Base-by-base conservation (phyloP, 129 eudicot genomes). In the Escallonia rubra region DNA sequence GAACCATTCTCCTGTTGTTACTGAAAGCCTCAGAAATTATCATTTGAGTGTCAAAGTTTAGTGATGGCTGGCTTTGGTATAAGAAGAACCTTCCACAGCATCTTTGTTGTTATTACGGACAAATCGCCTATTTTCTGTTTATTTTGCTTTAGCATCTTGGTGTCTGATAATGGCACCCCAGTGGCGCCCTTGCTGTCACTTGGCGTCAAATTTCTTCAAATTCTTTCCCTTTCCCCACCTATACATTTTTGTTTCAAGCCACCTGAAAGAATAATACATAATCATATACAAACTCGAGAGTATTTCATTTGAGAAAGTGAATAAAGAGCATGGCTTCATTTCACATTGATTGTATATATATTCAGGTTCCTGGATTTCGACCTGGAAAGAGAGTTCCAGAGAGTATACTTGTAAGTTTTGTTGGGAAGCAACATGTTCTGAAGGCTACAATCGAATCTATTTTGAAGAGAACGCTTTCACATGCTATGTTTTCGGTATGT, bases 281-380 rank as follows among this genome's bases (percentile, higher is more conserved):
- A 13, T 57, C 23, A 64, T 46, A 23, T 45, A 8, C 34, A 23
- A 23, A 40, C 43, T 11, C 52, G 16, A n/a, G 5, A 54, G 3
- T 5, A 54, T 54, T 51, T 4, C 10, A 42, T 63, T 4, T 10
- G 53, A 49, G 42, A 0, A 47, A 59, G 5, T 45, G 11, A 47
- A 41, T 59, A 38, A 42, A 59, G 65, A 59, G 10, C 34, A 23
- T 23, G 34, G 34, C 1, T 23, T 23, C 34, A 0, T 23, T 23
- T 23, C 1, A 23, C 34, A 23, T 23, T 23, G 34, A 23, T 23
- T 23, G 34, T 23, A 23, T 23, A 4, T 49, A 9, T 47, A 11
- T 57, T 57, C 74, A 94, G 99, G 80, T 94, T 78, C 99, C 96
- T 72, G 99, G 99, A 78, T 89, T 89, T 80, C 97, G 96, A 10